Evolutionary conservation across 2,329 filamentous ascomycete genomes (phyloP).

Genomic region (Monilinia aucupariae): DNA sequence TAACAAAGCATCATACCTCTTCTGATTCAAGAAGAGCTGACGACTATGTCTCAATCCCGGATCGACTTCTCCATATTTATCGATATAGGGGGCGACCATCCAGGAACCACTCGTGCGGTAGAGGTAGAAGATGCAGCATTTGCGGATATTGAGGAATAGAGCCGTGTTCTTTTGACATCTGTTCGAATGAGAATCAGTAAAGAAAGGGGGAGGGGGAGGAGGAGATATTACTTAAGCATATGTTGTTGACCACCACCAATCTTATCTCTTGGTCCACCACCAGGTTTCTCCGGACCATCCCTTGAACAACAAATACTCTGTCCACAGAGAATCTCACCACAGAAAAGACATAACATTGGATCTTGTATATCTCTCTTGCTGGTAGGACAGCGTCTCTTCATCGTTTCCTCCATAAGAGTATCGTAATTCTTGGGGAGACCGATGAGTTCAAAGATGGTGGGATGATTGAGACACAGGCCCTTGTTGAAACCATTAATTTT

Average conservation of each 20-base stretch:
- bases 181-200: conserved; percentile 26
- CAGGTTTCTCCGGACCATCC: conserved; percentile 39
- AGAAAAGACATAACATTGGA: conserved; percentile 87
- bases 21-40: conserved; percentile 89
- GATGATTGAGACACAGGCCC: conserved; percentile 58
- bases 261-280: conserved; percentile 38
- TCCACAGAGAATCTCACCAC: conserved; percentile 92
- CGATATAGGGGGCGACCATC: conserved; percentile 84
- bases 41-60: conserved; percentile 81
- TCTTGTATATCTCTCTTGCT: conserved; percentile 89
- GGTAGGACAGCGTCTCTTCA: conserved; percentile 74
- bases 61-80: conserved; percentile 93
- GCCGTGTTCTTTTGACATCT: conserved; percentile 87
- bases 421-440: conserved; percentile 91
- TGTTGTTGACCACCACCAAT: conserved; percentile 89
- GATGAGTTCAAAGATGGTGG: conserved; percentile 88
- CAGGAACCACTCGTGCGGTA: conserved; percentile 79
- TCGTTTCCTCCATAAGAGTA: conserved; percentile 84
- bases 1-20: conserved; percentile 83
- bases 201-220: neutral
- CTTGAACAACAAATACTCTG: conserved; percentile 88
- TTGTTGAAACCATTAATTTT: neutral
- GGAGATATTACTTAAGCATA: conserved; percentile 51
- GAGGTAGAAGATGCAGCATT: conserved; percentile 86
- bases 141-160: conserved; percentile 94